These are phyloP conservation scores for Metarhizium humberi DNA, from an alignment of 2,329 filamentous ascomycete genomes.

Conservation along the genomic window DNA sequence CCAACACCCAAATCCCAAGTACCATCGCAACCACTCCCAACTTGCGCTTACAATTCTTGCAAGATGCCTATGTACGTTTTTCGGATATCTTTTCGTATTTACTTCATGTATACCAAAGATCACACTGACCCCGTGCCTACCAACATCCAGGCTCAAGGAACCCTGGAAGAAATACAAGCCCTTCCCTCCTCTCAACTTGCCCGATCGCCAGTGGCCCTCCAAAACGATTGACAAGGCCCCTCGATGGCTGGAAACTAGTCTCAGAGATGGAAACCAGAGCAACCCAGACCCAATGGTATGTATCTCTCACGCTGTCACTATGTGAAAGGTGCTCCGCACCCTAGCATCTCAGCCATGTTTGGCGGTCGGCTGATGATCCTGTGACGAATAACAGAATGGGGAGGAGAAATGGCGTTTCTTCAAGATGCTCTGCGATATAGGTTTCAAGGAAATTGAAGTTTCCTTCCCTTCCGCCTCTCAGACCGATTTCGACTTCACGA, in stretches of 20 bases:
- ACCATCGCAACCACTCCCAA: neutral
- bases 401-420: slow-evolving; percentile 95
- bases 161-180: slow-evolving; percentile 68
- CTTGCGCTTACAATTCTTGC: neutral
- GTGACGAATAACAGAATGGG: slow-evolving; percentile 52
- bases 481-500: slow-evolving; percentile 93
- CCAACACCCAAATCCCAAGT: neutral
- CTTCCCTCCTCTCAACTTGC: slow-evolving; percentile 51
- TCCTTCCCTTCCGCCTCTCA: slow-evolving; percentile 92
- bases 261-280: slow-evolving; percentile 86
- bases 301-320: neutral
- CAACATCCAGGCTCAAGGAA: slow-evolving; percentile 54
- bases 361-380: neutral
- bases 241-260: slow-evolving; percentile 80
- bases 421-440: slow-evolving; percentile 82
- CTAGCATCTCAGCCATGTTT: neutral
- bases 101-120: neutral
- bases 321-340: neutral
- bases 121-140: neutral
- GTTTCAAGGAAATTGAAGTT: slow-evolving; percentile 97
- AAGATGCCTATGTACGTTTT: slow-evolving; percentile 10
- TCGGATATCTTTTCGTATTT: too few species aligned
- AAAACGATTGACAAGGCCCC: slow-evolving; percentile 77
- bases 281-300: slow-evolving; percentile 85
- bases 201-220: slow-evolving; percentile 73